These are phyloP conservation scores for Phytopythium chamaehyphon DNA, from an alignment of 352 stramenopile species.

Conservation along the genomic window DNA sequence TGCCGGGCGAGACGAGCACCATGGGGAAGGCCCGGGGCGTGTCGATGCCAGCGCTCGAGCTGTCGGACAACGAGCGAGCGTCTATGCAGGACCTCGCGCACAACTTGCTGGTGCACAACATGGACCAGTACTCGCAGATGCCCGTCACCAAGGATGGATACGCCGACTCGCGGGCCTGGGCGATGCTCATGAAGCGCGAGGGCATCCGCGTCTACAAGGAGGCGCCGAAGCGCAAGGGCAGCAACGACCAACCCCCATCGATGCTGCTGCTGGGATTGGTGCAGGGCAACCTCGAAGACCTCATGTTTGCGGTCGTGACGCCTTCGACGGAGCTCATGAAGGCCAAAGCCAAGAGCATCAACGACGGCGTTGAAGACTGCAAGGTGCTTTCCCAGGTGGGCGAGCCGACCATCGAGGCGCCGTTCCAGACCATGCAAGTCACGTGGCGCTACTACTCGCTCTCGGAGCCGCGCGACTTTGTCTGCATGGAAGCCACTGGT, in stretches of 20 bases:
- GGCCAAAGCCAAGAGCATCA: conserved; percentile 27
- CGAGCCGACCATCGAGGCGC: conserved; percentile 27
- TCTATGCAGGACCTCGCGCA: conserved; percentile 27
- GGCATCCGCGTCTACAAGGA: conserved; percentile 33
- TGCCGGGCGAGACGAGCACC: not conserved
- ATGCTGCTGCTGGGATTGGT: conserved; percentile 33
- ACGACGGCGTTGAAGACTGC: conserved; percentile 23
- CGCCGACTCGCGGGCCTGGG: conserved; percentile 25
- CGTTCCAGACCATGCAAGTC: conserved; percentile 33
- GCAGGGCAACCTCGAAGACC: conserved; percentile 36
- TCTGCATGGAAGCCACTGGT: conserved; percentile 31
- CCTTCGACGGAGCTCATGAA: conserved; percentile 31
- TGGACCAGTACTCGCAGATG: conserved; percentile 20
- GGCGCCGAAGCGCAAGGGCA: conserved; percentile 15
- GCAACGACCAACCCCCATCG: conserved; percentile 12
- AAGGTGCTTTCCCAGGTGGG: conserved; percentile 26
- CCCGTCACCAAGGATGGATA: conserved; percentile 24
- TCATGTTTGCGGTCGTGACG: conserved; percentile 36
- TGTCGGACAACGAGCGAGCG: conserved; percentile 18
- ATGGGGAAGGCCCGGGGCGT: conserved; percentile 13
- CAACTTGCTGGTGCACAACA: conserved; percentile 21
- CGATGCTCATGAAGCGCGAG: conserved; percentile 23
- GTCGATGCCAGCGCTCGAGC: conserved; percentile 22
- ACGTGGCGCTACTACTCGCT: conserved; percentile 29
- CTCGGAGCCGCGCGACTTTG: conserved; percentile 30